phyloP scores from a whole-genome alignment of 148 eudicot genomes.

The Silene uniflora region DNA sequence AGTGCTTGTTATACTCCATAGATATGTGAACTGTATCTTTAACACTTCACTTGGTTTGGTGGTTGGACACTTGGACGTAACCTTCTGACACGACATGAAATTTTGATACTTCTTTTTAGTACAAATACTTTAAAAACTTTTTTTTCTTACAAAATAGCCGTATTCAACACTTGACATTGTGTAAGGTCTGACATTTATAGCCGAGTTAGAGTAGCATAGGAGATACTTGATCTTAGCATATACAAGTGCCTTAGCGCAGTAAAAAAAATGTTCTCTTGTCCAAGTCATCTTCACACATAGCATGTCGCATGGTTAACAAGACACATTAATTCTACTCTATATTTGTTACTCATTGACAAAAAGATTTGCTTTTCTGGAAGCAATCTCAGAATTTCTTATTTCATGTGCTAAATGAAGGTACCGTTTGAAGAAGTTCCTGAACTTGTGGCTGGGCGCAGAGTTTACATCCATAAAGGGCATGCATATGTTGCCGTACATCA shows the following conservation, averaged over 20 bases:
- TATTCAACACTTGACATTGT: neutral
- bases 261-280: conserved; percentile 1
- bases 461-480: conserved; percentile 67
- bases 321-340: neutral
- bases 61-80: neutral
- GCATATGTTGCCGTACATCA: conserved; percentile 92
- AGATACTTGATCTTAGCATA: conserved; percentile 1
- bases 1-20: neutral
- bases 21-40: neutral
- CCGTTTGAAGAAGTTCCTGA: conserved; percentile 96
- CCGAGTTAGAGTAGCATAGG: neutral
- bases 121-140: neutral
- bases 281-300: neutral
- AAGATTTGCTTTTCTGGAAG: neutral
- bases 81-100: too few species aligned
- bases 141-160: neutral
- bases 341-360: neutral
- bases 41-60: neutral
- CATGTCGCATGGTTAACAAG: neutral
- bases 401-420: conserved; percentile 48
- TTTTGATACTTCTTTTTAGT: neutral
- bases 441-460: conserved; percentile 77
- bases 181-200: neutral
- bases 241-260: neutral
- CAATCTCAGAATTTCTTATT: conserved; percentile 10